Evolutionary conservation across 2,329 filamentous ascomycete species (phyloP).

Genomic region (Apiospora aurea): DNA sequence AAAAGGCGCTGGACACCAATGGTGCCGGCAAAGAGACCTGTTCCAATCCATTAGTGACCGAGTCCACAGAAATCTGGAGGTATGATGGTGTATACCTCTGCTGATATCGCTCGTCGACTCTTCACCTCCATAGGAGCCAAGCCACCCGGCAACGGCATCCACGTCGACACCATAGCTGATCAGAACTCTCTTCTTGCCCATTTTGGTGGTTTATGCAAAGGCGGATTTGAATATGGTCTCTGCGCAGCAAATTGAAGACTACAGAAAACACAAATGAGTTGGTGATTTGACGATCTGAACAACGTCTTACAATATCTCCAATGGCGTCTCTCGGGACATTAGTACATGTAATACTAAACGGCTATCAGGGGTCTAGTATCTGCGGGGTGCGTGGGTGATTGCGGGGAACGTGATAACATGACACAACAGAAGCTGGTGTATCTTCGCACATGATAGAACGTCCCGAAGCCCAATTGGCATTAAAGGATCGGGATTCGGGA

Average conservation of each 20-base stretch:
- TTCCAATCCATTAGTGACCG: not conserved
- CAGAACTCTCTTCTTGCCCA: conserved; percentile 26
- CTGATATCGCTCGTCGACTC: conserved; percentile 77
- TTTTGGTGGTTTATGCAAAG: not conserved
- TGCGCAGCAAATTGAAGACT: not conserved
- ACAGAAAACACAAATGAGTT: not conserved
- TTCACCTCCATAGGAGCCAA: conserved; percentile 77
- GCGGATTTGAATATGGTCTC: not conserved
- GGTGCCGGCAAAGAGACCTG: conserved; percentile 70
- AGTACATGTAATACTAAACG: not conserved
- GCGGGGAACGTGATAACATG: conserved; percentile 15
- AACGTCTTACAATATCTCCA: not conserved
- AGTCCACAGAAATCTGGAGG: no score
- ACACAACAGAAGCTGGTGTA: not conserved
- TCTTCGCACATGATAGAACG: conserved; percentile 14
- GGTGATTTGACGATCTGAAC: not conserved
- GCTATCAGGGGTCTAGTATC: not conserved
- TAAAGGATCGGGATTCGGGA: not conserved
- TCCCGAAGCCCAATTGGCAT: not conserved
- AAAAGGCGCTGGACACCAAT: conserved; percentile 71
- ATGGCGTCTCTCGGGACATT: not conserved
- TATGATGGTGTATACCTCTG: conserved; percentile 62
- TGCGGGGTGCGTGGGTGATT: not conserved
- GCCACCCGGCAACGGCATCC: conserved; percentile 77
- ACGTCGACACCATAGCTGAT: conserved; percentile 73